Evolutionary conservation across 805 yeast genomes (phyloP).

Genomic region (Candida wancherniae): DNA sequence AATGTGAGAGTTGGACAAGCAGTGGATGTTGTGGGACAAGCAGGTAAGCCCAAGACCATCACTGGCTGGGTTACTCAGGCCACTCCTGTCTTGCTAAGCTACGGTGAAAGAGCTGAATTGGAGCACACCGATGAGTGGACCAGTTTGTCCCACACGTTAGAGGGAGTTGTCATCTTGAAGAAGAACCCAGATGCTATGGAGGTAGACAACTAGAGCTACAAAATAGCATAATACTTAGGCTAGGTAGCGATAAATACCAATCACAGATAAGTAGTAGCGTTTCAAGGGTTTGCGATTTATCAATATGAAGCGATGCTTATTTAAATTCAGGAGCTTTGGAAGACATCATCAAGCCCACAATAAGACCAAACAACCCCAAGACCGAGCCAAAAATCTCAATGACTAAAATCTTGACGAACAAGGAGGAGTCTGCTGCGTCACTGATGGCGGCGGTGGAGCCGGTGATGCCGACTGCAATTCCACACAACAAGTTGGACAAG

Average conservation of each 20-base stretch:
- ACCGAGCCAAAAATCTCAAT: slow-evolving; percentile 97
- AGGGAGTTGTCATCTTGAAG: slow-evolving; percentile 88
- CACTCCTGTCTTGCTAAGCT: slow-evolving; percentile 89
- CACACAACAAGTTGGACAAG: slow-evolving; percentile 87
- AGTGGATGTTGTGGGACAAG: slow-evolving; percentile 97
- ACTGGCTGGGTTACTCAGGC: slow-evolving; percentile 99
- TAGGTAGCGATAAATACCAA: too few species aligned
- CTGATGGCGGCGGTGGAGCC: slow-evolving; percentile 98
- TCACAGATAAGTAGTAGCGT: too few species aligned
- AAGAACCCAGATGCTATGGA: slow-evolving; percentile 84
- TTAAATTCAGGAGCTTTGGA: slow-evolving; percentile 88
- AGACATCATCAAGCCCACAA: slow-evolving; percentile 96
- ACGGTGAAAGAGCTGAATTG: slow-evolving; percentile 94
- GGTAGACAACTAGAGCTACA: slow-evolving; percentile 42
- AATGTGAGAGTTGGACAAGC: slow-evolving; percentile 98
- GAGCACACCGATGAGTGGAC: slow-evolving; percentile 87
- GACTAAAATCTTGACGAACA: slow-evolving; percentile 93
- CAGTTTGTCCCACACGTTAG: slow-evolving; percentile 74
- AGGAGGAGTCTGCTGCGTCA: slow-evolving; percentile 94
- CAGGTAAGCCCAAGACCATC: slow-evolving; percentile 97
- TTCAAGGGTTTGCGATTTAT: too few species aligned
- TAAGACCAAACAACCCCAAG: slow-evolving; percentile 90
- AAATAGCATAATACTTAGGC: too few species aligned
- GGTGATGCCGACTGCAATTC: slow-evolving; percentile 94
- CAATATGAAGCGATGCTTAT: too few species aligned